Evolutionary conservation across 1,284 basidiomycete species (phyloP).

Genomic region (Irpex rosettiformis): DNA sequence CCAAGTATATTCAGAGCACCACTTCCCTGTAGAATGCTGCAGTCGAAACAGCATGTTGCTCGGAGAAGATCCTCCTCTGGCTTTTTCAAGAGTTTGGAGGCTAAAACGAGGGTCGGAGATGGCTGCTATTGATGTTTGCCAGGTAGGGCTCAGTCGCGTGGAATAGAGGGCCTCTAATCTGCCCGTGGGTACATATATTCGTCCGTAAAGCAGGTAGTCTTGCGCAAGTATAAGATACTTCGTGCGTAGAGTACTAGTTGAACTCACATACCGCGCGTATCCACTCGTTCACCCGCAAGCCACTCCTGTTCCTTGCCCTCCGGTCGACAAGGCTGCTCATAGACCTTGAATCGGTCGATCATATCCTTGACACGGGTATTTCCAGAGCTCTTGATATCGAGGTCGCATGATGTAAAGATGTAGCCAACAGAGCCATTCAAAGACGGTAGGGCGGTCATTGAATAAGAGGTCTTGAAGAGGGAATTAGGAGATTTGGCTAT

Average conservation of each 20-base stretch:
- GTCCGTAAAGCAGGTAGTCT: slow-evolving; percentile 93
- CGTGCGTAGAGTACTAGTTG: neutral
- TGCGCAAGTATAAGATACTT: neutral
- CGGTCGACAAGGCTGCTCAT: slow-evolving; percentile 73
- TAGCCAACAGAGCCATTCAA: slow-evolving; percentile 93
- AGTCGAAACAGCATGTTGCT: slow-evolving; percentile 87
- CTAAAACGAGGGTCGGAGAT: slow-evolving; percentile 69
- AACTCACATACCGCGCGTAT: slow-evolving; percentile 64
- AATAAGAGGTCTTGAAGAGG: slow-evolving; percentile 87
- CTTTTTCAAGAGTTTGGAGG: slow-evolving; percentile 38
- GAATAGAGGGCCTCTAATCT: slow-evolving; percentile 90
- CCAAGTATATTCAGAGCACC: slow-evolving; percentile 94
- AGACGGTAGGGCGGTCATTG: slow-evolving; percentile 88
- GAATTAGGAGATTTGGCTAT: slow-evolving; percentile 89
- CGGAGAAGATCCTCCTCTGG: slow-evolving; percentile 32
- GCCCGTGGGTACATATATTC: slow-evolving; percentile 86
- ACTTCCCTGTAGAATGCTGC: slow-evolving; percentile 90
- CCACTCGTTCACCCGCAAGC: slow-evolving; percentile 72
- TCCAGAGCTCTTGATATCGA: slow-evolving; percentile 69
- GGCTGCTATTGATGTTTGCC: slow-evolving; percentile 67
- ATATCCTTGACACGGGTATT: slow-evolving; percentile 86
- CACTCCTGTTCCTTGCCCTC: slow-evolving; percentile 75
- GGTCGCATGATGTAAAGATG: slow-evolving; percentile 84
- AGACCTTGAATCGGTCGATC: slow-evolving; percentile 81
- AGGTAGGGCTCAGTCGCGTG: slow-evolving; percentile 70